Conservation (phyloP, 768 basidiomycete species). For the Tubosaeta sp. region DNA sequence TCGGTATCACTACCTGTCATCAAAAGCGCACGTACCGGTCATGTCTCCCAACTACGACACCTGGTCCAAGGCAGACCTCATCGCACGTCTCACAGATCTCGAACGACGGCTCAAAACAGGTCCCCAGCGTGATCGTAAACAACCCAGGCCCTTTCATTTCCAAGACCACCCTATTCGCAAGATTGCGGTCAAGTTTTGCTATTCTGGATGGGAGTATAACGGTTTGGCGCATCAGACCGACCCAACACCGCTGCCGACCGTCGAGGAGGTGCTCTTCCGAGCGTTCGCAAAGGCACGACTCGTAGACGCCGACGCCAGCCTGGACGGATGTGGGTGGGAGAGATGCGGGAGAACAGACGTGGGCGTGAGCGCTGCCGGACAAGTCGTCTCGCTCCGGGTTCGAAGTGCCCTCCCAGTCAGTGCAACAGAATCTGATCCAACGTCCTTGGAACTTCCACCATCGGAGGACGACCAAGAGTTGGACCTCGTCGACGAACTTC, state of each 20-base stretch:
- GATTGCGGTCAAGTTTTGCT: constrained; percentile 91
- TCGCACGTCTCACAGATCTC: constrained; percentile 56
- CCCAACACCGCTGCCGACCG: constrained; percentile 76
- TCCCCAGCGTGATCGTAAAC: constrained; percentile 3
- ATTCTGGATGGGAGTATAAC: constrained; percentile 88
- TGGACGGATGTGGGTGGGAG: constrained; percentile 88
- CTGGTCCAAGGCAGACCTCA: constrained; percentile 68
- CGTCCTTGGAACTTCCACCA: not conserved
- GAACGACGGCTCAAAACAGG: constrained; percentile 33
- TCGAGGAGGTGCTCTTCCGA: constrained; percentile 81
- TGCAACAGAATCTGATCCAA: not conserved
- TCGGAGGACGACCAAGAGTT: constrained; percentile 15
- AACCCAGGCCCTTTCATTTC: constrained; percentile 51
- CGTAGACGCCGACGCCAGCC: constrained; percentile 66
- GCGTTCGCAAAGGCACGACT: constrained; percentile 75
- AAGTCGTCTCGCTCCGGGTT: constrained; percentile 90
- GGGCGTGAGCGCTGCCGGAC: constrained; percentile 91
- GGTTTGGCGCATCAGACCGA: constrained; percentile 81
- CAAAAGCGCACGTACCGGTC: constrained; percentile 27
- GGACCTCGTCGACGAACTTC: constrained; percentile 37
- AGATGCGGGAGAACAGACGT: constrained; percentile 92
- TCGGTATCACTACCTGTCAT: constrained; percentile 7
- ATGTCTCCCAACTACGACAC: constrained; percentile 45
- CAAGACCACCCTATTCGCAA: constrained; percentile 71
- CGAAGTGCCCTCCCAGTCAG: constrained; percentile 53